Base-by-base conservation (phyloP, 768 basidiomycete genomes). In the Amanita rimosa region DNA sequence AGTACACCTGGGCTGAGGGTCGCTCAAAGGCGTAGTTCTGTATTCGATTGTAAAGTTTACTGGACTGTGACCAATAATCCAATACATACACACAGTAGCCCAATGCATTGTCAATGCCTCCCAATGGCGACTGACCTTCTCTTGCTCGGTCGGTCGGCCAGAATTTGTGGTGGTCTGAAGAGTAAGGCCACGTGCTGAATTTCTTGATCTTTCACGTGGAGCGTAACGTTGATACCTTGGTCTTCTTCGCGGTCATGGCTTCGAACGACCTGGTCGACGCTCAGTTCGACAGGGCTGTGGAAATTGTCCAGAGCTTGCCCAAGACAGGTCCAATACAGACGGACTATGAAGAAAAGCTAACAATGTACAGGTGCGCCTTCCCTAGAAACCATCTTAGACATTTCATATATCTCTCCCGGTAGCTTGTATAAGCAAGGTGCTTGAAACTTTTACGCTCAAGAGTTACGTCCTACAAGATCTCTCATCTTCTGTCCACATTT, bases 291-390 rank as follows among this genome's bases (percentile, higher is more conserved):
- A 79, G 93, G 24, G 92, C 94, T 3, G 93, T 97, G 8, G 85
- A 94, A 64, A 95, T 97, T 48, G 84, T 96, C 3, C 94, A 97
- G 62, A 68, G 86, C 50, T 69, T 96, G 27, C 92, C 94, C 1
- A 95, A 95, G 72, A 89, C 81, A 8, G 92, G 94, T 0, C 91
- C 93, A 26, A 92, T 97, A 58, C 92, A 96, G 63, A 96, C 93
- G 0, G 87, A 79, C 54, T 96, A 97, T 61, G 93, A 96, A 55
- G 92, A 95, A 62, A 97, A 97, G 63, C 68, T 97, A 11, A 77
- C 80, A 9, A 90, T 97, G 79, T 97, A 97, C 62, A 89, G 89
- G 85, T 84, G 52, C 29, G 75, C 27, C 8, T 6, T 14, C 3
- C 26, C 22, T 6, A n/a, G n/a, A 14, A 5, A 7, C 21, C 6